A percentile compares a stretch with the other conserved stretches of the same genome.
phyloP scores from a whole-genome alignment of 2,329 filamentous ascomycete genomes.

The Trichoderma cornu-damae region DNA sequence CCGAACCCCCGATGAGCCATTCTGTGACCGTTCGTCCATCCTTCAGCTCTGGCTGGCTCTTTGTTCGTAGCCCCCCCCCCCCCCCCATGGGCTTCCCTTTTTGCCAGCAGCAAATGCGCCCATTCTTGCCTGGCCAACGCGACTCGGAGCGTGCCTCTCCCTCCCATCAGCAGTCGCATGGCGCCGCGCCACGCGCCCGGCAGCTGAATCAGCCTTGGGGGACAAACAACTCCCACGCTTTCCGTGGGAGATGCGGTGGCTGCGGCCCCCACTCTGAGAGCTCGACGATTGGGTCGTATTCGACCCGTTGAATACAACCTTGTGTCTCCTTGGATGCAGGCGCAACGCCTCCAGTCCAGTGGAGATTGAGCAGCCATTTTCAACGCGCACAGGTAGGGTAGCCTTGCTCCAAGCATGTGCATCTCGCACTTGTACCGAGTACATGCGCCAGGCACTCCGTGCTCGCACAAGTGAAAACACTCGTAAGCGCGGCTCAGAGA shows the following conservation, averaged over 20 bases:
- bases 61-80: background rate
- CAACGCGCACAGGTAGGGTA: no score
- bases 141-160: background rate
- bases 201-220: conserved; percentile 18
- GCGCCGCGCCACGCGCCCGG: conserved; percentile 7
- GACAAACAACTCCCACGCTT: background rate
- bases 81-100: background rate
- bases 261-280: conserved; percentile 19
- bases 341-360: conserved; percentile 3
- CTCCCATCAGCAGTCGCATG: conserved; percentile 7
- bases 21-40: conserved; percentile 2
- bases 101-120: background rate
- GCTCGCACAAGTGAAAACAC: background rate
- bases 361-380: no score
- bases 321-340: conserved; percentile 4
- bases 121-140: background rate
- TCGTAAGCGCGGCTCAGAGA: conserved; percentile 10
- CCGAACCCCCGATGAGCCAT: conserved; percentile 10
- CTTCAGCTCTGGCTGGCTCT: background rate
- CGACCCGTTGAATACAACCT: conserved; percentile 4
- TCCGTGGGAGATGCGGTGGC: conserved; percentile 13
- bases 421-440: background rate
- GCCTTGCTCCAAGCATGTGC: background rate
- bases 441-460: background rate
- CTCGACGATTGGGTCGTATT: conserved; percentile 21